These are phyloP conservation scores for Rostrohypoxylon terebratum DNA, from an alignment of 495 filamentous ascomycete species.

Conservation along the genomic window DNA sequence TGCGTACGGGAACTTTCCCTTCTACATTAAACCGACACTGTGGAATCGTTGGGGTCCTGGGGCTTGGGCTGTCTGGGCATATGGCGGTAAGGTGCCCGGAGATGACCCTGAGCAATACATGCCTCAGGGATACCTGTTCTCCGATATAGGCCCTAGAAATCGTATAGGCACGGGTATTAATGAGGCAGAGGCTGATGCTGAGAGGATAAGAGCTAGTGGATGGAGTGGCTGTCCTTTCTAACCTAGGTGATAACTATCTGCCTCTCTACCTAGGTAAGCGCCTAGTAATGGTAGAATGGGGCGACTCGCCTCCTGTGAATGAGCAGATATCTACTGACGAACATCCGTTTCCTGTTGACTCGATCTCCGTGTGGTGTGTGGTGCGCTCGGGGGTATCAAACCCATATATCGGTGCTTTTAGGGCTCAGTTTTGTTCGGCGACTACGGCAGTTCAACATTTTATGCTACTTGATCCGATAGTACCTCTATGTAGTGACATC, in stretches of 20 bases:
- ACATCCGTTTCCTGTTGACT: too few species aligned
- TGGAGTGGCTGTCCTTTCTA: slow-evolving; percentile 46
- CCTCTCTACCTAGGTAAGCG: background rate
- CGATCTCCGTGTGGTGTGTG: too few species aligned
- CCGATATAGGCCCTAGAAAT: slow-evolving; percentile 68
- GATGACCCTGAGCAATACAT: slow-evolving; percentile 67
- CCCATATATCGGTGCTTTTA: too few species aligned
- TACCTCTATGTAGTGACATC: too few species aligned
- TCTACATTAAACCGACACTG: slow-evolving; percentile 71
- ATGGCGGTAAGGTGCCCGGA: slow-evolving; percentile 70
- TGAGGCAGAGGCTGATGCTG: slow-evolving; percentile 53
- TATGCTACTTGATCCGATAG: too few species aligned
- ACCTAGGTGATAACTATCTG: background rate
- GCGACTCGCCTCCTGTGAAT: too few species aligned
- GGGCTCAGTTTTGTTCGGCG: too few species aligned
- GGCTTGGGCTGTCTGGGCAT: slow-evolving; percentile 64
- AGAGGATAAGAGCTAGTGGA: slow-evolving; percentile 28
- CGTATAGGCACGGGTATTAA: slow-evolving; percentile 68
- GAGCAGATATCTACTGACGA: too few species aligned
- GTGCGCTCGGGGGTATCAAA: too few species aligned
- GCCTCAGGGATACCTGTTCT: slow-evolving; percentile 68
- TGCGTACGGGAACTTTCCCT: slow-evolving; percentile 66
- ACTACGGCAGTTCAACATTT: too few species aligned
- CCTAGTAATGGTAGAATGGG: background rate
- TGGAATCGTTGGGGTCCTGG: slow-evolving; percentile 69